Evolutionary conservation across 306 rosid genomes (phyloP).

Genomic region (Spatholobus suberectus): DNA sequence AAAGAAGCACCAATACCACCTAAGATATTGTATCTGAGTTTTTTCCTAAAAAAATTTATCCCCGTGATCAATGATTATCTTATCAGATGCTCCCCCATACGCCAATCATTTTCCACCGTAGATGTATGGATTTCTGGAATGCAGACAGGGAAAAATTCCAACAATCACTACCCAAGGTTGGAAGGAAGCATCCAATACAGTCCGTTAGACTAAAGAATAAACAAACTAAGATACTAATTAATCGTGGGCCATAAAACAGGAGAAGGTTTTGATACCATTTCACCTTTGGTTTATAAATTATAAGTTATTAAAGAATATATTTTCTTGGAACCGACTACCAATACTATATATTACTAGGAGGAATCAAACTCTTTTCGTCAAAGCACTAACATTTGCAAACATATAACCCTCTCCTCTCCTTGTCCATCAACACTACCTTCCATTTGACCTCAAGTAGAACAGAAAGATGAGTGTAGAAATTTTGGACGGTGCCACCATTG

Average conservation of each 20-base stretch:
- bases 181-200: conserved; percentile 35
- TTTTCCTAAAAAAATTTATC: not conserved
- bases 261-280: conserved; percentile 33
- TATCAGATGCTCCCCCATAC: not conserved
- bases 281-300: not conserved
- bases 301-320: conserved; percentile 18
- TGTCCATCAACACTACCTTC: conserved; percentile 8
- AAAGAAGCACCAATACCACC: too few species aligned
- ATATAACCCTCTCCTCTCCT: not conserved
- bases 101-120: not conserved
- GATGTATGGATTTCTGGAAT: not conserved
- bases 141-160: not conserved
- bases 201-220: conserved; percentile 30
- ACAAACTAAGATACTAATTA: not conserved
- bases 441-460: not conserved
- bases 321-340: conserved; percentile 17
- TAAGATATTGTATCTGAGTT: too few species aligned
- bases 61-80: not conserved
- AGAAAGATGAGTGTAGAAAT: conserved; percentile 78
- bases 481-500: conserved; percentile 70
- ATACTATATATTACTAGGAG: conserved; percentile 23
- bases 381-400: conserved; percentile 38
- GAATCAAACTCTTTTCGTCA: conserved; percentile 30
- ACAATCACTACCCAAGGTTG: not conserved
- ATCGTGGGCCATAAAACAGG: conserved; percentile 35